phyloP scores from a whole-genome alignment of 108 stramenopile genomes.

The Fragilaria radians region DNA sequence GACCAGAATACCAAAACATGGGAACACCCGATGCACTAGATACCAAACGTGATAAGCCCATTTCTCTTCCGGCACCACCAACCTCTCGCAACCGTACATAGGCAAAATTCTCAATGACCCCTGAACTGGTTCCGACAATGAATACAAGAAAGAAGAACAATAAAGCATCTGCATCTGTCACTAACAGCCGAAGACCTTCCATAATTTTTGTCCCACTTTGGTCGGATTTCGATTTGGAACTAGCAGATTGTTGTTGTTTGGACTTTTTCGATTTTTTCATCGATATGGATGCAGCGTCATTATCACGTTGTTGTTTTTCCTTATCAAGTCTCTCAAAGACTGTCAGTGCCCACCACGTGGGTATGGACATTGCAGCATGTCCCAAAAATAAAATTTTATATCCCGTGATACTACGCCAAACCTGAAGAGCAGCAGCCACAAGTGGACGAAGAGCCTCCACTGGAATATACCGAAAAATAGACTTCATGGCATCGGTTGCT shows the following conservation, averaged over 20 bases:
- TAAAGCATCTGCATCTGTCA: constrained; percentile 77
- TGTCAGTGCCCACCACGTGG: constrained; percentile 59
- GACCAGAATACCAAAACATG: constrained; percentile 85
- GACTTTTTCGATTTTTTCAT: constrained; percentile 11
- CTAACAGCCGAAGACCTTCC: constrained; percentile 64
- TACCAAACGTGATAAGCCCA: constrained; percentile 85
- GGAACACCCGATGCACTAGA: constrained; percentile 85
- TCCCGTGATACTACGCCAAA: constrained; percentile 53
- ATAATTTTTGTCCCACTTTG: constrained; percentile 36
- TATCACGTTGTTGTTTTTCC: not conserved
- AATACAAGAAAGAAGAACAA: constrained; percentile 86
- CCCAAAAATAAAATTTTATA: constrained; percentile 68
- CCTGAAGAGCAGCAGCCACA: constrained; percentile 16
- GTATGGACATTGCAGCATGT: constrained; percentile 63
- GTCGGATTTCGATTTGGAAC: not conserved
- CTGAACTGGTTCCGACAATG: constrained; percentile 82
- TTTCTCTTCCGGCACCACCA: constrained; percentile 78
- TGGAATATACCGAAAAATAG: not conserved
- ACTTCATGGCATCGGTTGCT: not conserved
- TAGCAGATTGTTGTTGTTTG: constrained; percentile 4
- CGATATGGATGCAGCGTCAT: not conserved
- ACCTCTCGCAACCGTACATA: constrained; percentile 91
- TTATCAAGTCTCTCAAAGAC: constrained; percentile 48
- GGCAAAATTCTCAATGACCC: constrained; percentile 95
- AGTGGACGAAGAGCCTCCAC: not conserved